A percentile compares a stretch with the other conserved stretches of the same genome.
These are phyloP conservation scores for Grammothele lineata DNA, from an alignment of 768 basidiomycete species.

Conservation along the genomic window DNA sequence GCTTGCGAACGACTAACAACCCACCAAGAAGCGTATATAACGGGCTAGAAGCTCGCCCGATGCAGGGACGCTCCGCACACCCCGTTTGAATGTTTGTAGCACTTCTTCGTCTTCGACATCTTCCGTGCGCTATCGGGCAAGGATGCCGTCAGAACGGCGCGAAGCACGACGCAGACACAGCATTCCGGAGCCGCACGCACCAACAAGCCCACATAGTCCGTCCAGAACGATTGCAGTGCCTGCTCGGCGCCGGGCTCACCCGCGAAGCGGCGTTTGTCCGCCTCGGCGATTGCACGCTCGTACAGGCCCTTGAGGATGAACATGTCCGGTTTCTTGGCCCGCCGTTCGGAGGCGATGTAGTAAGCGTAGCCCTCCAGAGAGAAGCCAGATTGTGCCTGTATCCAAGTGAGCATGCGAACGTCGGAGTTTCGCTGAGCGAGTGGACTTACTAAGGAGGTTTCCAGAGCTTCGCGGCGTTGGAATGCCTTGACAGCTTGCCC, in stretches of 20 bases:
- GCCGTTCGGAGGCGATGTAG: conserved; percentile 62
- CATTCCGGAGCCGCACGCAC: conserved; percentile 36
- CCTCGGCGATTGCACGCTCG: conserved; percentile 74
- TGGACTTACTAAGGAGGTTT: conserved; percentile 53
- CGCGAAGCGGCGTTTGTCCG: conserved; percentile 52
- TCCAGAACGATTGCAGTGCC: conserved; percentile 64
- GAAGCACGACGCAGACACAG: neutral
- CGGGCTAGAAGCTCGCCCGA: conserved; percentile 78
- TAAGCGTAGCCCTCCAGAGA: conserved; percentile 59
- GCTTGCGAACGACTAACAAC: no score
- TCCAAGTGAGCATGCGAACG: conserved; percentile 14
- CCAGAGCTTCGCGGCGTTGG: conserved; percentile 59
- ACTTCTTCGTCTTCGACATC: conserved; percentile 40
- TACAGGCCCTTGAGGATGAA: conserved; percentile 55
- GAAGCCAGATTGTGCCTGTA: conserved; percentile 20
- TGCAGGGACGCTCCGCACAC: conserved; percentile 67
- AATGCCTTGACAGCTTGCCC: conserved; percentile 55
- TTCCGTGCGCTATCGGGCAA: conserved; percentile 40
- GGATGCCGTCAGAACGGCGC: neutral
- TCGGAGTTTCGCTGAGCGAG: neutral
- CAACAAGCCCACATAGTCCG: conserved; percentile 64
- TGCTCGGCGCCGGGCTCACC: conserved; percentile 56
- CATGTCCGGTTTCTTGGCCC: conserved; percentile 53
- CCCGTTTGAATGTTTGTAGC: conserved; percentile 45
- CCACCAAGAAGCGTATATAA: conserved; percentile 68